Percentiles rank a stretch among this genome's conserved stretches.
Conservation (phyloP, 108 stramenopile species). For the Skeletonema grethae region DNA sequence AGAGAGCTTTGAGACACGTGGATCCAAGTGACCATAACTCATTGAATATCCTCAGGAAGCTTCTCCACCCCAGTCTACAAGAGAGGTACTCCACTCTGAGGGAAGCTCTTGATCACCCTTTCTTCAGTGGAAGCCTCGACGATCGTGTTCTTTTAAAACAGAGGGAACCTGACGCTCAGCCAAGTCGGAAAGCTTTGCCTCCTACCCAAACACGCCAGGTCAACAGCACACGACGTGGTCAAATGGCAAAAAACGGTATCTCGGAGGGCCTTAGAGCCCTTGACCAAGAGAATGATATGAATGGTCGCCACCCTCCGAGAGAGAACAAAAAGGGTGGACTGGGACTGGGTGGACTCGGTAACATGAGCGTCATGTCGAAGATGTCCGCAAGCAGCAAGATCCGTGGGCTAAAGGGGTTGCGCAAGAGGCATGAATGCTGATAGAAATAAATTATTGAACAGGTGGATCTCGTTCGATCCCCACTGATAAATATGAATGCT, state of each 20-base stretch:
- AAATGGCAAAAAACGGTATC: slow-evolving; percentile 41
- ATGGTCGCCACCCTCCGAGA: not conserved
- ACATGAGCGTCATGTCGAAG: not conserved
- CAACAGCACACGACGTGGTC: not conserved
- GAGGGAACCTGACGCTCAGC: slow-evolving; percentile 11
- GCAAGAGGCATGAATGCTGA: no score
- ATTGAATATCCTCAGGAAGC: slow-evolving; percentile 56
- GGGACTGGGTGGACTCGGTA: not conserved
- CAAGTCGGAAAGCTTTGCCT: slow-evolving; percentile 10
- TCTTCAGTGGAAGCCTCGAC: slow-evolving; percentile 55
- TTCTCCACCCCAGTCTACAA: slow-evolving; percentile 77
- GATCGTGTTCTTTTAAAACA: slow-evolving; percentile 21
- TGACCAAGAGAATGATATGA: slow-evolving; percentile 16
- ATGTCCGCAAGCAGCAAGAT: not conserved
- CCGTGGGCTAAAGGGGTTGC: not conserved
- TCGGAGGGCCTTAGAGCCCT: slow-evolving; percentile 36
- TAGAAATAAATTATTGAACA: no score
- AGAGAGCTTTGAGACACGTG: slow-evolving; percentile 68
- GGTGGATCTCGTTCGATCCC: no score
- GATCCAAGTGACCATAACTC: slow-evolving; percentile 50
- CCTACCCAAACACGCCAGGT: not conserved
- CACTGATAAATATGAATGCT: no score
- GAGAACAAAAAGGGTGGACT: not conserved
- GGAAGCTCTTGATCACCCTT: slow-evolving; percentile 77
- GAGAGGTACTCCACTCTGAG: slow-evolving; percentile 66